Base-by-base conservation (phyloP, 192 early-diverging fungal genomes). In the Backusella tuberculispora region DNA sequence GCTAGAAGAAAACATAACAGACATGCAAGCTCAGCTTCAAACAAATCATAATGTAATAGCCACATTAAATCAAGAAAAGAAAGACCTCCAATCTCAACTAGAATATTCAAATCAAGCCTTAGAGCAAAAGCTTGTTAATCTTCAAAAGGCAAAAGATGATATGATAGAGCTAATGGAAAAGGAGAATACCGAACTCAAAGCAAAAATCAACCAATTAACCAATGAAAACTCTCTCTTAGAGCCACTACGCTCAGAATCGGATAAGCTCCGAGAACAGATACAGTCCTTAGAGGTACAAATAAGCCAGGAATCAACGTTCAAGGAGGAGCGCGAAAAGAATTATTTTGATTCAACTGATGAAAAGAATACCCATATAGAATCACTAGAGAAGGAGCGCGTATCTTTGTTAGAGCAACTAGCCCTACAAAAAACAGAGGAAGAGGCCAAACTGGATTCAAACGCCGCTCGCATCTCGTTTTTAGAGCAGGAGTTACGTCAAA, bases 211-310 rank as follows among this genome's bases (percentile, higher is more conserved):
- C 21, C 21, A 60, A 12, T 60, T 60, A 19, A 4, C 53, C 53
- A 60, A 60, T 60, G 26, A 60, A 60, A 60, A 60, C 21, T 8
- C 53, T 60, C 53, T 60, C 9, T 60, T 60, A n/a, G 53, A 26
- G 53, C 21, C 53, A 60, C 53, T 60, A 60, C 26, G 53, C 53
- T 60, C 53, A 60, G 53, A 60, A 60, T 60, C 53, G 53, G 53
- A 60, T 24, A 60, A 26, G 21, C 53, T 60, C 53, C 53, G 53
- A 60, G 53, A 60, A 60, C 53, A 60, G 26, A 12, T 60, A 26
- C 53, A 60, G 5, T 24, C 21, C 21, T 24, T 60, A 24, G 53
- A 60, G 26, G 13, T 24, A 8, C 21, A 60, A 12, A 60, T 60
- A 24, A 60, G 10, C 53, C 53, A 60, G 13, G 53, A 60, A 12